Evolutionary conservation across 768 basidiomycete genomes (phyloP).

Genomic region (Mrakia frigida): DNA sequence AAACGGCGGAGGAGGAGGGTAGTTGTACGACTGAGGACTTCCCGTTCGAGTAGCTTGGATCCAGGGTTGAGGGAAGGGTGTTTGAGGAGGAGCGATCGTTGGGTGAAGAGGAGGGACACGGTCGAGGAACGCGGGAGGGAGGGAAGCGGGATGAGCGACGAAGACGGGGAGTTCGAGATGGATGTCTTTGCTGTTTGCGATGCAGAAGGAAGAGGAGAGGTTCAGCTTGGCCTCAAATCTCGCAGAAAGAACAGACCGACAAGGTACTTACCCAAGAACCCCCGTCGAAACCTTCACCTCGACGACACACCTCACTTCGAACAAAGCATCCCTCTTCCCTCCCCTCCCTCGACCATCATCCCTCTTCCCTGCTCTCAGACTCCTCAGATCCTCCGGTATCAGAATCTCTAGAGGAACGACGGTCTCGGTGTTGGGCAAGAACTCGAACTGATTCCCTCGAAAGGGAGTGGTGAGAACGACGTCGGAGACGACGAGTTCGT

Average conservation of each 20-base stretch:
- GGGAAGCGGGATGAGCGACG: conserved; percentile 12
- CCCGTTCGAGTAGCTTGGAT: not conserved
- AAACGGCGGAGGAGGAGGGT: not conserved
- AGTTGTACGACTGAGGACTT: not conserved
- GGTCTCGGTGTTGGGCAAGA: not conserved
- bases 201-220: not conserved
- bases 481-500: conserved; percentile 10
- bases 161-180: not conserved
- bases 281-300: conserved; percentile 10
- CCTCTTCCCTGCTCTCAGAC: not conserved
- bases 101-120: not conserved
- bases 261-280: conserved; percentile 16
- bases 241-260: not conserved
- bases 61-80: not conserved
- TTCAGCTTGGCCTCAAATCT: not conserved
- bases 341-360: conserved; percentile 12
- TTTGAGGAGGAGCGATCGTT: not conserved
- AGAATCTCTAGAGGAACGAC: not conserved
- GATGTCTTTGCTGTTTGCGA: not conserved
- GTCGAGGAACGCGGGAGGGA: conserved; percentile 4
- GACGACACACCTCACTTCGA: conserved; percentile 1
- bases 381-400: not conserved
- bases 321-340: not conserved
- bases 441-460: conserved; percentile 4
- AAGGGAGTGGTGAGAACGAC: not conserved